Percentiles rank a stretch among this genome's conserved stretches.
Conservation (phyloP, 352 stramenopile genomes). For the Phytophthora cajani region DNA sequence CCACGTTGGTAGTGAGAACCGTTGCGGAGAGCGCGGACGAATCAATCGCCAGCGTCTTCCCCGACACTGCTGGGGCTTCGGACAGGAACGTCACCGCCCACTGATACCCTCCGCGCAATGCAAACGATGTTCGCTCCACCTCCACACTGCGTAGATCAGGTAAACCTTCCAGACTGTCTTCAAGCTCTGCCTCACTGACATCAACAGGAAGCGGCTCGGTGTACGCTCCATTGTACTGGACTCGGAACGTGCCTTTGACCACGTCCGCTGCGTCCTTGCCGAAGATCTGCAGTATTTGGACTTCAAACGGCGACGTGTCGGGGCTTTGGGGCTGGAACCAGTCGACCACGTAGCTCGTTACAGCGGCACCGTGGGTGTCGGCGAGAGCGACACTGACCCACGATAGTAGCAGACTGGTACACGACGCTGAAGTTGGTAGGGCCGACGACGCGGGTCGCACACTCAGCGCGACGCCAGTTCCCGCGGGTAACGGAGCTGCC, state of each 20-base stretch:
- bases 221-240: conserved; percentile 59
- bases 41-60: conserved; percentile 55
- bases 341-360: conserved; percentile 77
- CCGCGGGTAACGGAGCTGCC: conserved; percentile 50
- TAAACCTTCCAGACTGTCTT: conserved; percentile 67
- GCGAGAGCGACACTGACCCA: conserved; percentile 51
- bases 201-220: conserved; percentile 64
- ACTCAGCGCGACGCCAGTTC: conserved; percentile 63
- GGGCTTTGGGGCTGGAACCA: conserved; percentile 62
- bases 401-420: conserved; percentile 47
- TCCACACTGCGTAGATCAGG: conserved; percentile 72
- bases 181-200: conserved; percentile 66
- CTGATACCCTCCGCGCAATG: conserved; percentile 58
- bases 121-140: conserved; percentile 64
- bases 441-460: conserved; percentile 43
- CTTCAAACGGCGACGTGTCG: conserved; percentile 49
- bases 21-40: conserved; percentile 42
- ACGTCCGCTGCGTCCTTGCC: conserved; percentile 40
- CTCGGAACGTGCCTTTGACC: conserved; percentile 79
- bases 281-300: conserved; percentile 77
- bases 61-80: conserved; percentile 50
- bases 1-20: conserved; percentile 45
- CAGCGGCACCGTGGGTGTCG: conserved; percentile 48
- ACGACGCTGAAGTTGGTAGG: conserved; percentile 25
- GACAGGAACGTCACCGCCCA: conserved; percentile 84